These are phyloP conservation scores for Aphanomyces stellatus DNA, from an alignment of 352 stramenopile genomes.

Conservation along the genomic window DNA sequence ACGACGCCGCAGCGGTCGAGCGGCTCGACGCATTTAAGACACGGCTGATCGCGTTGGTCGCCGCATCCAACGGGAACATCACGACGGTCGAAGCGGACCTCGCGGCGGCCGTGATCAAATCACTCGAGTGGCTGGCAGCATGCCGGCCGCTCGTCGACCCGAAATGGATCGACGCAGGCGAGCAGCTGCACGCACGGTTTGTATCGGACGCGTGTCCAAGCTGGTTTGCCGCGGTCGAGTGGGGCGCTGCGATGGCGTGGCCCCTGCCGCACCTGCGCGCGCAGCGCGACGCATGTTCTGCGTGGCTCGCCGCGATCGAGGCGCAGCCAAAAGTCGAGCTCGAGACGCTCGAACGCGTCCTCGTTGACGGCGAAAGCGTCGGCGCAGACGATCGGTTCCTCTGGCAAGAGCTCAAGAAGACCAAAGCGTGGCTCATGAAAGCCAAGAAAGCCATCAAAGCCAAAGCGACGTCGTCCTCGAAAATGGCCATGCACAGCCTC, in stretches of 20 bases:
- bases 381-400: conserved; percentile 28
- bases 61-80: background rate
- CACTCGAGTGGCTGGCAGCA: background rate
- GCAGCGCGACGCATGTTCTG: conserved; percentile 53
- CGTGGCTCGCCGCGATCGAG: conserved; percentile 29
- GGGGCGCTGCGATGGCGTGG: conserved; percentile 39
- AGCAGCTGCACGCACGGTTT: conserved; percentile 24
- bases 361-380: background rate
- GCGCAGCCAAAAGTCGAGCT: background rate
- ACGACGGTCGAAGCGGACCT: background rate
- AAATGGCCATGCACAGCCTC: conserved; percentile 49
- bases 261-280: conserved; percentile 55
- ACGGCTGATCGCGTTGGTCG: background rate
- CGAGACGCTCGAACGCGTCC: background rate
- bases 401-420: conserved; percentile 72
- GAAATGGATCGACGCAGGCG: conserved; percentile 32
- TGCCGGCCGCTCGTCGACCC: background rate
- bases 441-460: conserved; percentile 72
- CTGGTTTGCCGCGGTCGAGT: background rate
- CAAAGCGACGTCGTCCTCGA: conserved; percentile 66
- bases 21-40: background rate
- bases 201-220: no score
- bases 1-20: background rate
- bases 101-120: background rate
- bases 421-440: conserved; percentile 74